Percentiles rank a stretch among this genome's conserved stretches.
These are phyloP conservation scores for Pseudomonodictys pantanalensis DNA, from an alignment of 495 filamentous ascomycete genomes.

Conservation along the genomic window DNA sequence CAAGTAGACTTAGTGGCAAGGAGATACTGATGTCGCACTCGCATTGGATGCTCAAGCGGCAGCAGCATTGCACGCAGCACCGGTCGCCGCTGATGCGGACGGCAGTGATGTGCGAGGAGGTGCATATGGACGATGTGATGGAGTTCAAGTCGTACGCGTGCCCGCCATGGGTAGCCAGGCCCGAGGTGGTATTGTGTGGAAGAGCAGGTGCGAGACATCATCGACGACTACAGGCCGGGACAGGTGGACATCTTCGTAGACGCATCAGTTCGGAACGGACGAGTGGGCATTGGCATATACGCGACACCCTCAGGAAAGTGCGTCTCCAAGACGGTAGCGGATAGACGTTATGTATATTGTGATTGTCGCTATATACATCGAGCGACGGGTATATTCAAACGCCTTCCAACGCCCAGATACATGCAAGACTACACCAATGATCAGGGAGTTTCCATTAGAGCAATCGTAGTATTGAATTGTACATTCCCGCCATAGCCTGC, in stretches of 20 bases:
- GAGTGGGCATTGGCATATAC: slow-evolving; percentile 10
- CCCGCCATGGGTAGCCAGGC: slow-evolving; percentile 10
- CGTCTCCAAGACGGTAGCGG: slow-evolving; percentile 7
- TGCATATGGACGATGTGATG: slow-evolving; percentile 2
- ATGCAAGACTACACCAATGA: too few species aligned
- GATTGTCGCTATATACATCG: background rate
- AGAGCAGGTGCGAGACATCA: slow-evolving; percentile 1
- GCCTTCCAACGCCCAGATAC: too few species aligned
- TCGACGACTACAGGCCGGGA: slow-evolving; percentile 10
- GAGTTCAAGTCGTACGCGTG: slow-evolving; percentile 8
- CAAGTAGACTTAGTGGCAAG: too few species aligned
- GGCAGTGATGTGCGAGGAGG: slow-evolving; percentile 14
- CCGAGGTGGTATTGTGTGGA: slow-evolving; percentile 9
- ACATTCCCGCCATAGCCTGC: too few species aligned
- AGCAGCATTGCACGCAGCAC: too few species aligned
- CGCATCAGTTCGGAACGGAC: slow-evolving; percentile 17
- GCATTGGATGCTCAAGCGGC: too few species aligned
- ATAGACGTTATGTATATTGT: too few species aligned
- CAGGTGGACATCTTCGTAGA: slow-evolving; percentile 24
- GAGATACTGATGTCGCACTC: too few species aligned
- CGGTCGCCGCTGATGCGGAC: background rate
- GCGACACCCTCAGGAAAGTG: slow-evolving; percentile 2
- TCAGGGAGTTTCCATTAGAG: too few species aligned
- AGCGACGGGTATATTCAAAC: background rate
- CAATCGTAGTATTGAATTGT: background rate